Percentiles rank a stretch among this genome's conserved stretches.
Conservation (phyloP, 371 early-diverging fungal genomes). For the Mortierella sp. region DNA sequence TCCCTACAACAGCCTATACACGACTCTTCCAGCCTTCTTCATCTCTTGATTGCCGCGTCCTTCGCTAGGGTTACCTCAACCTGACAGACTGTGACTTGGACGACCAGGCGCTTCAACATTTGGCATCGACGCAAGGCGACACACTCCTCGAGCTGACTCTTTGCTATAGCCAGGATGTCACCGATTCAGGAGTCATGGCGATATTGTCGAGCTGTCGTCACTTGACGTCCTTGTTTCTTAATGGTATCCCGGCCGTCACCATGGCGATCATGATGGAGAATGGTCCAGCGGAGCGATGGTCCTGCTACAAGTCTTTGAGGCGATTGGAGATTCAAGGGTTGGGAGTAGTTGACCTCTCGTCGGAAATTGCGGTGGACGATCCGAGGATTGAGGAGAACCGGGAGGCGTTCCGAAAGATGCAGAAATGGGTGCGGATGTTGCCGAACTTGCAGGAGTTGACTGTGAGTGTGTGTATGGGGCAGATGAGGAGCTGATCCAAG, state of each 20-base stretch:
- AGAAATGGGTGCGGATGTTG: background rate
- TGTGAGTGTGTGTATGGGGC: background rate
- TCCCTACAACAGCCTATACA: background rate
- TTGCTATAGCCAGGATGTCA: background rate
- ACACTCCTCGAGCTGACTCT: background rate
- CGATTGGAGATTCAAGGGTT: background rate
- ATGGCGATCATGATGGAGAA: background rate
- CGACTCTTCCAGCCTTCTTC: background rate
- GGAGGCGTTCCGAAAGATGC: background rate
- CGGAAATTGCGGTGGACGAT: background rate
- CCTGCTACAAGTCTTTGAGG: background rate
- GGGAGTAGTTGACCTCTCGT: background rate
- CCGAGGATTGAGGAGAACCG: background rate
- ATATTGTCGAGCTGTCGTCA: background rate
- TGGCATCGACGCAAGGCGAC: background rate
- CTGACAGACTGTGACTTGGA: background rate
- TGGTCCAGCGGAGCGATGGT: background rate
- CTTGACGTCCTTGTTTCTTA: background rate
- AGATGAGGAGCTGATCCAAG: background rate
- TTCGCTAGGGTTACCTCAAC: background rate
- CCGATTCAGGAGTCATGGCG: background rate
- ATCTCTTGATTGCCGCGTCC: background rate
- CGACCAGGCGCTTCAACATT: background rate
- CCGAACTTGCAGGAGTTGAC: background rate
- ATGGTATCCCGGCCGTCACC: background rate